Conservation (phyloP, 139 green algal species). For the Volvox africanus region DNA sequence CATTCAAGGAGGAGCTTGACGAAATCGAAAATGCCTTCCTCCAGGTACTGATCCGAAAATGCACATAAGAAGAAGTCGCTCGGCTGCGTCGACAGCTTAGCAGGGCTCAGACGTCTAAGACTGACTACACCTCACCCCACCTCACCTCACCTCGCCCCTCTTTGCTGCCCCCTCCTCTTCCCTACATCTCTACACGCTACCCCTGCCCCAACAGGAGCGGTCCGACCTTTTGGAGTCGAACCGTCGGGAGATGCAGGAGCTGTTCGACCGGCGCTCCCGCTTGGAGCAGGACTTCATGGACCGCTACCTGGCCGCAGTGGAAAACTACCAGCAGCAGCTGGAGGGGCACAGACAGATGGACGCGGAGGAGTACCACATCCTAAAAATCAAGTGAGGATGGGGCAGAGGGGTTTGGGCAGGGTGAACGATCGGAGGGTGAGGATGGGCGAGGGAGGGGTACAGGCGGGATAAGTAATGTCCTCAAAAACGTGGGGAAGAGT, state of each 20-base stretch:
- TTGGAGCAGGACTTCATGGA: conserved; percentile 69
- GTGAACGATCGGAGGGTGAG: not conserved
- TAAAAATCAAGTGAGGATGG: conserved; percentile 77
- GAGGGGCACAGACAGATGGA: conserved; percentile 72
- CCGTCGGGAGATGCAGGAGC: conserved; percentile 68
- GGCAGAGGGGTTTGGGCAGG: not conserved
- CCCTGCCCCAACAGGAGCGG: conserved; percentile 63
- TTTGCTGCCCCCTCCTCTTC: not conserved
- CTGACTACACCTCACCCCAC: too few species aligned
- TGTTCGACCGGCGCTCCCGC: conserved; percentile 69
- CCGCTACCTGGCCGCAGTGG: conserved; percentile 65
- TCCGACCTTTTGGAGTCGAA: conserved; percentile 75
- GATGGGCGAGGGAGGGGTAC: not conserved
- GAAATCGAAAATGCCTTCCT: conserved; percentile 80
- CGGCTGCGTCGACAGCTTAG: too few species aligned
- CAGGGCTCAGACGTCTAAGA: too few species aligned
- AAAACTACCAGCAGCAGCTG: conserved; percentile 63
- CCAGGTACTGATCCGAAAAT: too few species aligned
- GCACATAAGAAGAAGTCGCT: too few species aligned
- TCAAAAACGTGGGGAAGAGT: too few species aligned
- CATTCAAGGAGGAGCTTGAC: conserved; percentile 72
- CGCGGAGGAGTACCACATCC: conserved; percentile 87
- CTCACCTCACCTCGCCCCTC: not conserved
- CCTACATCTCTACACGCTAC: not conserved
- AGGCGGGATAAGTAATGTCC: not conserved